A percentile compares a stretch with the other conserved stretches of the same genome.
Evolutionary conservation across 1,284 basidiomycete species (phyloP).

Genomic region (Cutaneotrichosporon sp.): DNA sequence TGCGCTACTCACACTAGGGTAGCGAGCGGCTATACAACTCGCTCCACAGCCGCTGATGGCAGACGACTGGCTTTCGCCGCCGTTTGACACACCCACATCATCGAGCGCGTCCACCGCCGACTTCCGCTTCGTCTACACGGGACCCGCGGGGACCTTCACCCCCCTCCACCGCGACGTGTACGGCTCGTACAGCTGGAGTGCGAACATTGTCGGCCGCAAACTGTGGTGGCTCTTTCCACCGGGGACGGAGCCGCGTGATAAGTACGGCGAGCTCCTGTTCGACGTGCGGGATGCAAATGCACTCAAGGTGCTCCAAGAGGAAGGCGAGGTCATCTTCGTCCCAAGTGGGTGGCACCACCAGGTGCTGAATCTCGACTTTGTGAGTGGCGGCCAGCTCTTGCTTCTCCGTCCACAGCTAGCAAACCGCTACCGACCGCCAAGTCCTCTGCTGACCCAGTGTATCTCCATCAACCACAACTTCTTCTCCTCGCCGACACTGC

Average conservation of each 20-base stretch:
- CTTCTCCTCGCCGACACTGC: slow-evolving; percentile 57
- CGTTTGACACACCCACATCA: slow-evolving; percentile 28
- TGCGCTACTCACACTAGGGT: no score
- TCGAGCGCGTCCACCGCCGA: slow-evolving; percentile 30
- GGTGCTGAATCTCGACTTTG: slow-evolving; percentile 50
- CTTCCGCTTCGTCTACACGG: slow-evolving; percentile 54
- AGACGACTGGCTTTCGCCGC: slow-evolving; percentile 59
- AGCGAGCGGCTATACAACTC: not conserved
- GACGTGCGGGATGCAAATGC: slow-evolving; percentile 48
- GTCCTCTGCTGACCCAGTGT: slow-evolving; percentile 37
- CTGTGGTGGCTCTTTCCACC: slow-evolving; percentile 60
- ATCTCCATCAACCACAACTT: slow-evolving; percentile 59
- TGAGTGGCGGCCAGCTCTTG: slow-evolving; percentile 24
- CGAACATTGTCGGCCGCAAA: slow-evolving; percentile 59
- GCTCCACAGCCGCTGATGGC: slow-evolving; percentile 11
- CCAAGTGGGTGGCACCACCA: slow-evolving; percentile 55
- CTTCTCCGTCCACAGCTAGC: no score
- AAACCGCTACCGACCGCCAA: no score
- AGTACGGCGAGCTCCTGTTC: slow-evolving; percentile 38
- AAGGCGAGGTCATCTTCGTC: slow-evolving; percentile 56
- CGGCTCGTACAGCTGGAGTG: slow-evolving; percentile 60
- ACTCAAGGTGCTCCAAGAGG: slow-evolving; percentile 41
- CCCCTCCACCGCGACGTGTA: slow-evolving; percentile 60
- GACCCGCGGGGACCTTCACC: slow-evolving; percentile 54
- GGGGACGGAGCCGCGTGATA: slow-evolving; percentile 31